Base-by-base conservation (phyloP, 1,284 basidiomycete genomes). In the Apiotrichum akiyoshidainum region DNA sequence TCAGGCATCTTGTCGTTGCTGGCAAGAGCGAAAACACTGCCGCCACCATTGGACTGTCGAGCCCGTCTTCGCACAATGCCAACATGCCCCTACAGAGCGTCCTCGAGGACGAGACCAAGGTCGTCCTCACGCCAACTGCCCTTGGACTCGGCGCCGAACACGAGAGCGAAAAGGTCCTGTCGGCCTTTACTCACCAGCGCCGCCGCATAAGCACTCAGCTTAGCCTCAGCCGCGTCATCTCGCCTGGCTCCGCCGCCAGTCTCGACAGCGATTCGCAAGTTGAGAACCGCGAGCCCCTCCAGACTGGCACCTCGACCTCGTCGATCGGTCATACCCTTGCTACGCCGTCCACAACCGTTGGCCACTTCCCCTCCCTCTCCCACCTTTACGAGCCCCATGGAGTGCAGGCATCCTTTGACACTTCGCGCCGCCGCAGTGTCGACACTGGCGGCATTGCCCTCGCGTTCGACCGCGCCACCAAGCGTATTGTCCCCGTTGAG, bases 371-470 rank as follows among this genome's bases (percentile, higher is more conserved):
- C 0, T 52, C 52, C 19, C 40, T 52, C 17, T 17, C 35, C 1
- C 39, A 52, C 21, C 17, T 52, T 13, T 53, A 57, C 46, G 52
- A 52, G n/a, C 48, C 48, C 6, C 9, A 14, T 5, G 37, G 21
- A n/a, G 35, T 14, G 12, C 40, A 44, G 14, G 5, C 40, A 2
- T 39, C n/a, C n/a, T 19, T 19, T 17, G 61, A 59, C 17, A 52
- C 53, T 8, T 40, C 54, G 0, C 44, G 85, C n/a, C 74, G 90
- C 58, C 80, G 87, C 49, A 90, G 88, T 71, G 89, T 91, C 60
- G 91, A 93, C 73, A 83, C 89, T 44, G 90, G 90, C 31, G 90
- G 90, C 42, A 82, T 93, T 57, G 85, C 86, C 57, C 84, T 90
- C 46, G 89, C 90, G 1, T 83, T 89, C 44, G 82, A 81, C 59